Percentiles rank a stretch among this genome's conserved stretches.
These are phyloP conservation scores for Dendrocalamus sinicus DNA, from an alignment of 176 grass and related monocot species.

Conservation along the genomic window DNA sequence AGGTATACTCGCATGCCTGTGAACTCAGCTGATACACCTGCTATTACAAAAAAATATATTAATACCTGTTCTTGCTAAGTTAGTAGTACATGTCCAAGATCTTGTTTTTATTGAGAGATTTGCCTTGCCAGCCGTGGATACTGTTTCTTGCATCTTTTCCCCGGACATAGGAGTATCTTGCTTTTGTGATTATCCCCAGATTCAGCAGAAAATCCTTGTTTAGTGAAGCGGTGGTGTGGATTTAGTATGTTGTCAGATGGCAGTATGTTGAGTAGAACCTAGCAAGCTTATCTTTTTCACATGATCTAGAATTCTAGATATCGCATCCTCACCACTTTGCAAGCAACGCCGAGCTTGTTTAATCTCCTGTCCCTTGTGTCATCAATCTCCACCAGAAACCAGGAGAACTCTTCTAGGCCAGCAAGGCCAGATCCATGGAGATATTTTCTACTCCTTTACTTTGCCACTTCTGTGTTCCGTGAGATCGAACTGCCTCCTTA, in stretches of 20 bases:
- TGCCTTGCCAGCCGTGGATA: background rate
- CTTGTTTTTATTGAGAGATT: background rate
- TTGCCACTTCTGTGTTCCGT: background rate
- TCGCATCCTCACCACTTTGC: background rate
- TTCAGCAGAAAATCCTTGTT: background rate
- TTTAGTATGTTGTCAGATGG: background rate
- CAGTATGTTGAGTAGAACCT: too few species aligned
- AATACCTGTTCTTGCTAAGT: background rate
- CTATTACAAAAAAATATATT: background rate
- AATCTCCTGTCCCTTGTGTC: background rate
- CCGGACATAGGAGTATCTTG: background rate
- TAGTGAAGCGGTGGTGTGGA: background rate
- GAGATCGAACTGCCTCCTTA: background rate
- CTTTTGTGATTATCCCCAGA: background rate
- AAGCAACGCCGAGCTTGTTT: background rate
- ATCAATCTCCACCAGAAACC: background rate
- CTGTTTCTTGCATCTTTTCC: background rate
- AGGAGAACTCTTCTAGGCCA: background rate
- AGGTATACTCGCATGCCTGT: constrained; percentile 45
- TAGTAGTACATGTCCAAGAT: background rate
- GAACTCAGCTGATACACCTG: background rate
- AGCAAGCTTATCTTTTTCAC: background rate
- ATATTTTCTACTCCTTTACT: background rate
- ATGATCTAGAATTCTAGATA: background rate
- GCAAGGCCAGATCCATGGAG: constrained; percentile 16